Conservation (phyloP, 768 basidiomycete genomes). For the Leccinellum albellum region DNA sequence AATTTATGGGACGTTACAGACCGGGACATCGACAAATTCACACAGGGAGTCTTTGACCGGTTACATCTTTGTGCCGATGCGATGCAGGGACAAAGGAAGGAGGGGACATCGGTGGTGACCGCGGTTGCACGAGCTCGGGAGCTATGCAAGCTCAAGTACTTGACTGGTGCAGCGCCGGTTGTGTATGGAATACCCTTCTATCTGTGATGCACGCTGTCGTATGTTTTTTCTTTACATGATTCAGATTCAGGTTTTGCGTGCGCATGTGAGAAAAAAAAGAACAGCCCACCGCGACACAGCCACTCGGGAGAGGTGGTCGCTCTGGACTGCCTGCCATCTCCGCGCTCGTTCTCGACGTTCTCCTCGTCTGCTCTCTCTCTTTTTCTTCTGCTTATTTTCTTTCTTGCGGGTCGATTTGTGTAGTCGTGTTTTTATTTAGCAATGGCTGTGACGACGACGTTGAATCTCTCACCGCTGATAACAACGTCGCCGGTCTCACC, state of each 20-base stretch:
- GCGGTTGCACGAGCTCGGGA: constrained; percentile 81
- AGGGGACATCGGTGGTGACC: constrained; percentile 51
- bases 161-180: constrained; percentile 93
- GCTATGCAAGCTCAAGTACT: constrained; percentile 83
- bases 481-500: constrained; percentile 13
- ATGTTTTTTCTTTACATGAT: not conserved
- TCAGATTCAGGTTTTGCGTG: too few relatives aligned
- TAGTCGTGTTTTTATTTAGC: not conserved
- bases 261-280: not conserved
- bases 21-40: constrained; percentile 92
- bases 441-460: constrained; percentile 13
- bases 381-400: not conserved
- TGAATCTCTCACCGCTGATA: constrained; percentile 12
- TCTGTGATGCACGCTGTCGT: constrained; percentile 35
- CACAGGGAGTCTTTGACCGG: constrained; percentile 76
- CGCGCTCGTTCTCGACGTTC: not conserved
- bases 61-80: constrained; percentile 46
- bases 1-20: constrained; percentile 99
- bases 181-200: constrained; percentile 96
- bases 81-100: constrained; percentile 7
- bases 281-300: constrained; percentile 5
- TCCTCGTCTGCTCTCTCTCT: not conserved
- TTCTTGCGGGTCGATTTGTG: not conserved
- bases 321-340: not conserved
- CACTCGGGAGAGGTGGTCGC: constrained; percentile 10